Evolutionary conservation across 2,329 filamentous ascomycete species (phyloP).

Genomic region (Phialophora verrucosa): DNA sequence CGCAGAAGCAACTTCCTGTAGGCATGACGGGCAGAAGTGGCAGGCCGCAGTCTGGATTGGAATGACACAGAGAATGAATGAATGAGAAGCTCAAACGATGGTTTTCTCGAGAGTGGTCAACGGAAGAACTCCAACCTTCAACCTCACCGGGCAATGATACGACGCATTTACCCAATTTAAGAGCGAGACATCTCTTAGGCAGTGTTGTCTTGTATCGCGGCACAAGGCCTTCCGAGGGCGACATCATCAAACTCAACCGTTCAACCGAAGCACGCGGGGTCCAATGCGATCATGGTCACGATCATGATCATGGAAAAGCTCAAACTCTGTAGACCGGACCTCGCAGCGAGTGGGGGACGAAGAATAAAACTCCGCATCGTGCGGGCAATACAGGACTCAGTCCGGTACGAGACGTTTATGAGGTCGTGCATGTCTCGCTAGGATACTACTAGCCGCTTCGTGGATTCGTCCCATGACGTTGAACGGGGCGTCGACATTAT

Average conservation of each 20-base stretch:
- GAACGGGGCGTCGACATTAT: not conserved
- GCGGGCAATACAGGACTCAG: not conserved
- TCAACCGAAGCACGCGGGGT: slow-evolving; percentile 3
- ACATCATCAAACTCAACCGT: not conserved
- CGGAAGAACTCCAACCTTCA: not conserved
- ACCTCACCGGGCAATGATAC: not conserved
- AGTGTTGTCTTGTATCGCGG: too few relatives aligned
- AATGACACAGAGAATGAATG: not conserved
- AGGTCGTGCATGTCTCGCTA: not conserved
- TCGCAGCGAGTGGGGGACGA: not conserved
- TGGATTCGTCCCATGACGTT: slow-evolving; percentile 1
- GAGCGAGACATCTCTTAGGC: too few relatives aligned
- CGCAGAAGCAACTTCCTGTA: slow-evolving; percentile 47
- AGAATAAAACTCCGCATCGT: not conserved
- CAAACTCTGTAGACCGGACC: too few relatives aligned
- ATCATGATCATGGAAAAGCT: not conserved
- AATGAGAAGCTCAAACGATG: too few relatives aligned
- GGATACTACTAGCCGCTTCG: not conserved
- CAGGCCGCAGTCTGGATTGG: not conserved
- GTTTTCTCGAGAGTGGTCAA: too few relatives aligned
- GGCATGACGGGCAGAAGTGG: slow-evolving; percentile 33
- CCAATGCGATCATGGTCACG: not conserved
- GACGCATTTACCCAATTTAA: not conserved
- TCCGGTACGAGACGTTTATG: too few relatives aligned
- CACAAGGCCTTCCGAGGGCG: not conserved